phyloP scores from a whole-genome alignment of 768 basidiomycete genomes.

The Xerocomus potaroensis region DNA sequence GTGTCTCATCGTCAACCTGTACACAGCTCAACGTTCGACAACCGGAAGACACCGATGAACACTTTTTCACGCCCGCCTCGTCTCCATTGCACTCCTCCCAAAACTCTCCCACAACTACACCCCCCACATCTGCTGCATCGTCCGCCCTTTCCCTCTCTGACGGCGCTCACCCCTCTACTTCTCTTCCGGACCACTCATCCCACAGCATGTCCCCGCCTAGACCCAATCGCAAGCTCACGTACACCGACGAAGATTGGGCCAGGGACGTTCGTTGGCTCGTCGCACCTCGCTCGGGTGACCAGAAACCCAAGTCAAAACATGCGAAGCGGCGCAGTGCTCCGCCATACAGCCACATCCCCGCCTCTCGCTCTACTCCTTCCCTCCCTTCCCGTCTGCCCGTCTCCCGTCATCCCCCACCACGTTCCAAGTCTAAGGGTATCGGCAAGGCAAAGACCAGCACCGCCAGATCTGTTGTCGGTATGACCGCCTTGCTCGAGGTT shows the following conservation, averaged over 20 bases:
- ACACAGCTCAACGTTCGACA: constrained; percentile 15
- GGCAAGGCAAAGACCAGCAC: constrained; percentile 30
- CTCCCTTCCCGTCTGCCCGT: constrained; percentile 11
- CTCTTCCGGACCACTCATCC: constrained; percentile 27
- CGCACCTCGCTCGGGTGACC: constrained; percentile 25
- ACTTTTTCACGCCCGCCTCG: constrained; percentile 47
- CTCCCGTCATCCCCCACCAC: constrained; percentile 14
- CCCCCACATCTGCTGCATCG: constrained; percentile 28
- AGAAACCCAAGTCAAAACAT: constrained; percentile 20
- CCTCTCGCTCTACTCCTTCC: constrained; percentile 23
- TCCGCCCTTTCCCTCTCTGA: constrained; percentile 29
- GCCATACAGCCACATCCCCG: constrained; percentile 4
- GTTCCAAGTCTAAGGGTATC: constrained; percentile 24
- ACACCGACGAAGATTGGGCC: constrained; percentile 61
- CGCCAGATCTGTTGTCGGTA: constrained; percentile 46
- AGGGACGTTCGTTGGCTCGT: constrained; percentile 65
- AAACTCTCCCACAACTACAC: constrained; percentile 21
- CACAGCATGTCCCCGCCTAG: constrained; percentile 20
- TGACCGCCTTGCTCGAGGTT: constrained; percentile 51
- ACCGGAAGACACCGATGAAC: constrained; percentile 33
- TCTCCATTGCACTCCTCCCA: constrained; percentile 15
- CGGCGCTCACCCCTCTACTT: constrained; percentile 30
- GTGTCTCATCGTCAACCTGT: constrained; percentile 4
- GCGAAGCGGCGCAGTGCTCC: constrained; percentile 19
- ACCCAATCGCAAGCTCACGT: constrained; percentile 29